A percentile compares a stretch with the other conserved stretches of the same genome.
Conservation (phyloP, 2,329 filamentous ascomycete species). For the Corynespora cassiicola region DNA sequence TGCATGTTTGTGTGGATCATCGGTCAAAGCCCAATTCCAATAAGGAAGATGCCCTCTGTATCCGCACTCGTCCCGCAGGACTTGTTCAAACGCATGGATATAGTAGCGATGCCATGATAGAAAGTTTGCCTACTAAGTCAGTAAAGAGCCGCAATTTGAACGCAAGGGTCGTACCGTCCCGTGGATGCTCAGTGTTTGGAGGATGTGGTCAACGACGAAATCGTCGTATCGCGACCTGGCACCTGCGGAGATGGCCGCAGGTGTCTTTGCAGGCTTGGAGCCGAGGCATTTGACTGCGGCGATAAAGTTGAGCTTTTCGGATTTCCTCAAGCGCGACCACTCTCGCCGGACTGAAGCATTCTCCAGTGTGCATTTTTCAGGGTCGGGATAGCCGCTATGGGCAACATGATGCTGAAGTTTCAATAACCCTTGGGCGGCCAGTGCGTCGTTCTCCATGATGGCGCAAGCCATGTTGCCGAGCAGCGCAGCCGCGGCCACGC, state of each 20-base stretch:
- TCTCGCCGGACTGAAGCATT: constrained; percentile 46
- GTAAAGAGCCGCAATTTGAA: neutral
- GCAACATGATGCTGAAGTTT: constrained; percentile 29
- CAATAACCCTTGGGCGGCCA: constrained; percentile 32
- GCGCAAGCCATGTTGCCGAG: neutral
- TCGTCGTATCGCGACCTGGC: constrained; percentile 22
- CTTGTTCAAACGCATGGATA: constrained; percentile 19
- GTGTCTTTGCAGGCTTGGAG: constrained; percentile 11
- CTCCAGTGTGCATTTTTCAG: constrained; percentile 32
- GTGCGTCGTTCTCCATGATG: constrained; percentile 27
- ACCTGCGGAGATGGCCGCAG: constrained; percentile 12
- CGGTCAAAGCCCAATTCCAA: constrained; percentile 22
- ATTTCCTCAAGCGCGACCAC: constrained; percentile 36
- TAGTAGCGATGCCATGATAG: constrained; percentile 24
- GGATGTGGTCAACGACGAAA: constrained; percentile 21
- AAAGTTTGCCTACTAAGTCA: constrained; percentile 19
- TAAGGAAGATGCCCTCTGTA: constrained; percentile 27
- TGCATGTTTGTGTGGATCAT: constrained; percentile 33
- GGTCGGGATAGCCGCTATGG: constrained; percentile 11
- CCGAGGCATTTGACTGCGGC: constrained; percentile 24
- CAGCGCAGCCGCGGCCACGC: neutral
- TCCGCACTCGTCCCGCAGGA: constrained; percentile 23
- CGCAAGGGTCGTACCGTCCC: constrained; percentile 11
- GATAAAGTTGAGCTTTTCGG: constrained; percentile 22
- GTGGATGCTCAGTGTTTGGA: constrained; percentile 21